Evolutionary conservation across 2,329 filamentous ascomycete species (phyloP), one percentile per base, ranked within the genome.

Genomic region (Penicillium sp.): DNA sequence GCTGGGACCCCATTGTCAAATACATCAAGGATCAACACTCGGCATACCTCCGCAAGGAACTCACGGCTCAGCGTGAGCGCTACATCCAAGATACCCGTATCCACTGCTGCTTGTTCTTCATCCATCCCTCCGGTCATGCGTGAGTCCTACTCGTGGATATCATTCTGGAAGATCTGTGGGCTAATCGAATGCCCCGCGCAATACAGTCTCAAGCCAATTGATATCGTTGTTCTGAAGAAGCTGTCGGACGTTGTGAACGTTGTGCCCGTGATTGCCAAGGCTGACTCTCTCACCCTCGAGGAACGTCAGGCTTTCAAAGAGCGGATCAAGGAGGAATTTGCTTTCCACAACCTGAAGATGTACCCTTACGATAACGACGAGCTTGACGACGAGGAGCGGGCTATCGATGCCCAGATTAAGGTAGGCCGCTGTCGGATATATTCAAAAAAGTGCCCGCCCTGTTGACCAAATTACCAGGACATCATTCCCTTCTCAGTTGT

Each of bases 21-120:
- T 98, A 98, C 73, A 98, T 98, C 79, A 98, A 98, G 79, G 92
- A 98, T 71, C 92, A 98, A 76, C 92, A 98, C 77, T 95, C 88
- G 36, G 90, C 92, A 60, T 98, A 96, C 74, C 81, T 98, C 57
- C 86, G 92, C 70, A 98, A 98, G 79, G 92, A 98, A 71, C 87
- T 98, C 62, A 96, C 92, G 39, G 92, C 92, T 55, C 92, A 98
- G 77, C 86, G 92, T 71, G 92, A 98, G 73, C 84, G 92, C 61
- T 98, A 98, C 70, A 95, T 98, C 55, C 90, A 95, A 74, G 92
- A 98, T 71, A 98, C 92, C 54, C 85, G 92, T 62, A 95, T 98
- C 62, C 92, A 98, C 77, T 95, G 88, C 82, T 98, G 92, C 71
- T 74, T 98, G 59, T 98, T 98, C 79, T 98, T 98, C 78, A 98